These are phyloP conservation scores for Pseudotsuga menziesii DNA, from an alignment of 75 land plant species.

Conservation along the genomic window DNA sequence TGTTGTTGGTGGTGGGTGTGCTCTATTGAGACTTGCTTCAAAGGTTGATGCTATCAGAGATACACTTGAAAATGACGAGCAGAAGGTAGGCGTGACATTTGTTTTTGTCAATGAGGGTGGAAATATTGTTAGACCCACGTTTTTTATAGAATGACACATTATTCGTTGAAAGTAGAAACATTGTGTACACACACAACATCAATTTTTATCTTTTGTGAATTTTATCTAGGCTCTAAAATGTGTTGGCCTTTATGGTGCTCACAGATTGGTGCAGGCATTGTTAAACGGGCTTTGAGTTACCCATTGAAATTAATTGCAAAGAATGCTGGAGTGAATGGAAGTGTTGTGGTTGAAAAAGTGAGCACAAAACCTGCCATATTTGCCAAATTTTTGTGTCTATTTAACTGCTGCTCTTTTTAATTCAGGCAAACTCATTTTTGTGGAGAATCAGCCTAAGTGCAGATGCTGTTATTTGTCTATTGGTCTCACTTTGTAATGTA, in stretches of 20 bases:
- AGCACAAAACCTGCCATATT: neutral
- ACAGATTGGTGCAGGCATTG: slow-evolving; percentile 94
- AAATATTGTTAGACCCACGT: neutral
- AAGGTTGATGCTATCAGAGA: slow-evolving; percentile 78
- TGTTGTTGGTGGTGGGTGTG: slow-evolving; percentile 89
- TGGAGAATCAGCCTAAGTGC: neutral
- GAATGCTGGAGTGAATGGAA: slow-evolving; percentile 91
- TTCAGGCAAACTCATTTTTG: neutral
- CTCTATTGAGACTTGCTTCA: slow-evolving; percentile 63
- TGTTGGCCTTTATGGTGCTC: neutral
- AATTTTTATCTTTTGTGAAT: neutral
- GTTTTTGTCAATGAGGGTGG: neutral
- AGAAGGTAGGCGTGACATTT: slow-evolving; percentile 45
- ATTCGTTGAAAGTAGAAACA: no score
- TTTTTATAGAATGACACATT: no score
- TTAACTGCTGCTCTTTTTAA: neutral
- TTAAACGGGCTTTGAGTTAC: slow-evolving; percentile 72
- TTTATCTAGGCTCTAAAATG: neutral
- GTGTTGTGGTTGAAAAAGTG: slow-evolving; percentile 77
- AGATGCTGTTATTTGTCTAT: neutral
- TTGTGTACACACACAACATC: neutral
- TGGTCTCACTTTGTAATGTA: neutral
- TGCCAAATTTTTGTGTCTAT: neutral
- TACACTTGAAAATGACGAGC: slow-evolving; percentile 74
- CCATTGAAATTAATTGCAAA: slow-evolving; percentile 79